Evolutionary conservation across 495 filamentous ascomycete genomes (phyloP), one percentile per base, ranked within the genome.

Genomic region (Penicillium maclennaniae): DNA sequence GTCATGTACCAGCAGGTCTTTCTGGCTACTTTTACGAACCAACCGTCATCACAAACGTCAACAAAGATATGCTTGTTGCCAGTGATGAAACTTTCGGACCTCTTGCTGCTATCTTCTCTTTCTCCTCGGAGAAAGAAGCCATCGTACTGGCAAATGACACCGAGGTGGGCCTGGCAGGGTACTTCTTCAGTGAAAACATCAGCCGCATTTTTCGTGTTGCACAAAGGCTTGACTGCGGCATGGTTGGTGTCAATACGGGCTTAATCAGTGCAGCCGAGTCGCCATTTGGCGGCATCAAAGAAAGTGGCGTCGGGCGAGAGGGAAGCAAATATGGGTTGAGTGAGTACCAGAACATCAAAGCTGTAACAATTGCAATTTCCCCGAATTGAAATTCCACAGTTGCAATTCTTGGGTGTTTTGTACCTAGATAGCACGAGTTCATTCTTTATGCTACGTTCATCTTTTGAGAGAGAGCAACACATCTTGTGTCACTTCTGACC

Each of bases 11-110:
- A n/a, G 45, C 37, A 7, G 10, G 23, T 17, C 12, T 56, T 67
- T 31, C 43, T 28, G 76, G 75, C 7, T 85, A 83, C 67, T 90
- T 89, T 70, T 86, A 78, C 61, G 70, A 84, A 64, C 86, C 85
- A 6, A 90, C 88, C 0, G 79, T 91, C 31, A 70, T 92, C 43
- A 78, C 79, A 0, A 79, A 74, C 16, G 84, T 88, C 77, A 84
- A 75, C 3, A 51, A 62, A 2, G 53, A 63, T 9, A 81, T 81
- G 79, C 16, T 36, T 5, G 31, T 66, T 10, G 44, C 48, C 6
- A 34, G 28, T 0, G 62, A 69, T 0, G 68, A 73, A 43, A 70
- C 59, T 0, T 73, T 73, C 43, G 70, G 69, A 14, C 44, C 44
- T 7, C 44, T 46, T 16, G 44, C 44, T 3, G 14, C 44, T 34